Percentiles rank a stretch among this genome's conserved stretches.
Evolutionary conservation across 1,284 basidiomycete genomes (phyloP).

Genomic region (Trichosporon inkin): DNA sequence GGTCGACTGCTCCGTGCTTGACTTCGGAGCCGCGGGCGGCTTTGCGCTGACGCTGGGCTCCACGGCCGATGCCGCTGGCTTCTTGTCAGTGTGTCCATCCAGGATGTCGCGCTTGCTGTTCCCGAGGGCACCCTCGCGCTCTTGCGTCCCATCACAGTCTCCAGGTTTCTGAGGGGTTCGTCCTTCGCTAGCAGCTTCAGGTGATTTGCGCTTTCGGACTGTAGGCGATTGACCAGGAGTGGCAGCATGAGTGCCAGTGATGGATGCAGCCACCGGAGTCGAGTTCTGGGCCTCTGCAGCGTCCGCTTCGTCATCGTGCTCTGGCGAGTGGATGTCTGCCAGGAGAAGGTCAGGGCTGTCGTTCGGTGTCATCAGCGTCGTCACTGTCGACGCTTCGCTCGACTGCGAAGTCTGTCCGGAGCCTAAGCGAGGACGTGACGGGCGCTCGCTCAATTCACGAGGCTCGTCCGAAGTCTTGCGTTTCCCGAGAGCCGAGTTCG

Average conservation of each 20-base stretch:
- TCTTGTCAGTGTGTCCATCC: background rate
- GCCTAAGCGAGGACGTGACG: conserved; percentile 13
- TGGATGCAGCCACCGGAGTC: conserved; percentile 5
- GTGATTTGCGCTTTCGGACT: conserved; percentile 21
- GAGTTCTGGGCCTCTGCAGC: conserved; percentile 3
- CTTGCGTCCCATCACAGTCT: background rate
- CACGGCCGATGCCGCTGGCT: background rate
- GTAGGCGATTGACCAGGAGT: conserved; percentile 14
- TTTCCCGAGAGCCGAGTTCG: conserved; percentile 11
- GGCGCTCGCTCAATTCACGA: conserved; percentile 5
- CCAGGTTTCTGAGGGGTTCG: background rate
- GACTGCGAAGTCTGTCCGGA: conserved; percentile 18
- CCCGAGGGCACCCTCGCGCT: background rate
- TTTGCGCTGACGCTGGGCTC: background rate
- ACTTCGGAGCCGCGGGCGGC: background rate
- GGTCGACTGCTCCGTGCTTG: background rate
- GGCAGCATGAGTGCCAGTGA: background rate
- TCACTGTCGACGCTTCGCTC: conserved; percentile 13
- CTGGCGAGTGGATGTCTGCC: conserved; percentile 14
- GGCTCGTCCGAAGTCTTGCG: conserved; percentile 12
- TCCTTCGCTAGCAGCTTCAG: conserved; percentile 12
- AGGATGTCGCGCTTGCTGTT: background rate
- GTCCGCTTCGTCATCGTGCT: conserved; percentile 1
- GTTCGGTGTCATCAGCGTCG: conserved; percentile 18
- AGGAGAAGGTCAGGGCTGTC: conserved; percentile 20